Evolutionary conservation across 148 eudicot genomes (phyloP), one percentile per base, ranked within the genome.

Genomic region (Amaranthus hypochondriacus): DNA sequence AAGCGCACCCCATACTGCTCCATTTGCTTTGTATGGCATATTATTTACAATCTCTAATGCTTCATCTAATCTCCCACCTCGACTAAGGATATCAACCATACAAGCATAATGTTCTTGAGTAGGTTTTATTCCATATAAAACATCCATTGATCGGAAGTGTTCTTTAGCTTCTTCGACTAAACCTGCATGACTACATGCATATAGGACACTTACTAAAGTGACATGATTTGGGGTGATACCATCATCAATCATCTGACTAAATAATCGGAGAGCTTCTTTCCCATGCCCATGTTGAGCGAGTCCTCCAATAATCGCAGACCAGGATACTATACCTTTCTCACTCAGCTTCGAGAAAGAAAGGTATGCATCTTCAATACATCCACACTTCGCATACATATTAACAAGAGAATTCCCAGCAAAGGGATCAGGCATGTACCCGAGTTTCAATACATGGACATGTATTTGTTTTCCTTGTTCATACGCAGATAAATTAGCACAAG

Each of bases 231-330:
- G 96, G 51, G 70, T 5, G 49, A 84, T 58, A 72, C 85, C 87
- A 12, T 77, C 79, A 49, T 82, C 52, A 44, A 85, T 71, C 96
- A 90, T 90, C 64, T 83, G 81, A 67, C 82, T 53, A 56, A 88
- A 90, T 46, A 90, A 76, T 12, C 28, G 49, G 28, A 90, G 84
- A 57, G 96, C 96, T 62, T 85, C 81, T 80, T 76, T 83, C 46
- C 90, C 96, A 70, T 82, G 81, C 28, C 96, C 96, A 66, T 90
- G 96, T 81, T 88, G 90, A 71, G 92, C 96, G 67, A 87, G 86
- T 51, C 95, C 95, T 75, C 91, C 88, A 57, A 90, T 90, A 87
- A 90, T 90, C 51, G 95, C 83, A 18, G 91, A 86, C 89, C 89
- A 90, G 5, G 95, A 87, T 5, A 88, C 87, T 56, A 88, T 78